Percentiles rank a stretch among this genome's conserved stretches.
These are phyloP conservation scores for Penicillium psychrosexuale DNA, from an alignment of 2,329 filamentous ascomycete genomes.

Conservation along the genomic window DNA sequence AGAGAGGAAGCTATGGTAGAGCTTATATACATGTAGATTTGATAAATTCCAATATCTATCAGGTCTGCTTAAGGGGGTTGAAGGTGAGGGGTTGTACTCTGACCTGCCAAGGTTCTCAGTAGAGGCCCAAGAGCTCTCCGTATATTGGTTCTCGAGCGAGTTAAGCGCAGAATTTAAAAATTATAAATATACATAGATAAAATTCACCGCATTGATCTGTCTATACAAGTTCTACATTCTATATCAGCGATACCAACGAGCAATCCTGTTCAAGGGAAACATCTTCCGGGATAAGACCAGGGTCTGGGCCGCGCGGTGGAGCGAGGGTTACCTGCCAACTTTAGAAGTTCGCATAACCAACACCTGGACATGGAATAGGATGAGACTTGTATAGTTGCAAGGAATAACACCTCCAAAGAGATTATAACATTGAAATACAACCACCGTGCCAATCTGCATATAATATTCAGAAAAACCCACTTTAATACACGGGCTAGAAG, in stretches of 20 bases:
- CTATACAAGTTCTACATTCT: background rate
- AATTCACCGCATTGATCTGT: background rate
- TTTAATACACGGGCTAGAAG: background rate
- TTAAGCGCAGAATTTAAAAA: background rate
- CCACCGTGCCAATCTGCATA: background rate
- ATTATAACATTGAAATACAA: background rate
- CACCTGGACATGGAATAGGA: background rate
- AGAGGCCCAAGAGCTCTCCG: background rate
- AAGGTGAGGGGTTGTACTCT: constrained; percentile 2
- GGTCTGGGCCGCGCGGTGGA: constrained; percentile 11
- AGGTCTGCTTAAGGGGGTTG: background rate
- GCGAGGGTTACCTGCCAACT: constrained; percentile 1
- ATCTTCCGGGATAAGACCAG: constrained; percentile 3
- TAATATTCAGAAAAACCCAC: background rate
- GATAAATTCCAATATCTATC: background rate
- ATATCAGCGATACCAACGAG: background rate
- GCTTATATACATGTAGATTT: background rate
- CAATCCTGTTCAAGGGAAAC: background rate
- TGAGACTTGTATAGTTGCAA: background rate
- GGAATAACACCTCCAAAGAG: background rate
- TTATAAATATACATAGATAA: background rate
- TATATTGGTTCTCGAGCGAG: background rate
- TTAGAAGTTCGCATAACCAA: background rate
- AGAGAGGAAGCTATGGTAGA: background rate
- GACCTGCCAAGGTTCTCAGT: background rate